These are phyloP conservation scores for Ophiostoma piceae DNA, from an alignment of 2,329 filamentous ascomycete species.

Conservation along the genomic window DNA sequence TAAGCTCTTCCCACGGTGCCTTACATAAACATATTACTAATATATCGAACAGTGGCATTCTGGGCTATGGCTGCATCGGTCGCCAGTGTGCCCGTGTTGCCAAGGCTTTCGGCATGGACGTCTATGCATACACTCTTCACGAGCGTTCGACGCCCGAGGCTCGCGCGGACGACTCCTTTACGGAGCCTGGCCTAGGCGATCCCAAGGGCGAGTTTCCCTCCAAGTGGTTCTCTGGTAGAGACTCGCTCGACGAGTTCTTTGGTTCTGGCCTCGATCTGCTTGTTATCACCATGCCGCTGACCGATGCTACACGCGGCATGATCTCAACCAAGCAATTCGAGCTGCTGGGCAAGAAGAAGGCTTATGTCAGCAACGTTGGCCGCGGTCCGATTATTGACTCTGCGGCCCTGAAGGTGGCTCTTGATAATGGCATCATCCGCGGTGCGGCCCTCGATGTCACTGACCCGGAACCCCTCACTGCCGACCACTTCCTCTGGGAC, in stretches of 20 bases:
- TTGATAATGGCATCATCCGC: conserved; percentile 33
- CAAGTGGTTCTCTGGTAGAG: conserved; percentile 40
- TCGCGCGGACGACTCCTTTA: conserved; percentile 54
- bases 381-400: conserved; percentile 33
- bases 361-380: conserved; percentile 57
- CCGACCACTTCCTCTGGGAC: conserved; percentile 45
- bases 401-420: conserved; percentile 47
- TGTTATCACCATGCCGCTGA: conserved; percentile 40
- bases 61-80: conserved; percentile 43
- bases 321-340: conserved; percentile 38
- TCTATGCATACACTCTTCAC: conserved; percentile 62
- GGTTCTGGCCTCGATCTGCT: conserved; percentile 40
- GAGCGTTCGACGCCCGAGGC: conserved; percentile 48
- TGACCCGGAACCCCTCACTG: conserved; percentile 7
- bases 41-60: conserved; percentile 27
- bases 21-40: background rate
- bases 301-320: conserved; percentile 36
- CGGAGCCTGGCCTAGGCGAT: conserved; percentile 56
- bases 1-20: background rate
- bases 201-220: conserved; percentile 38
- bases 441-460: conserved; percentile 15
- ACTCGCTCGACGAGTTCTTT: conserved; percentile 39
- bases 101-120: conserved; percentile 58
- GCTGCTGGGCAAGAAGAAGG: conserved; percentile 34
- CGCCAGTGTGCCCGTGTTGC: conserved; percentile 44